phyloP scores from a whole-genome alignment of 2,329 filamentous ascomycete species.

The Hypoxylon sp. region DNA sequence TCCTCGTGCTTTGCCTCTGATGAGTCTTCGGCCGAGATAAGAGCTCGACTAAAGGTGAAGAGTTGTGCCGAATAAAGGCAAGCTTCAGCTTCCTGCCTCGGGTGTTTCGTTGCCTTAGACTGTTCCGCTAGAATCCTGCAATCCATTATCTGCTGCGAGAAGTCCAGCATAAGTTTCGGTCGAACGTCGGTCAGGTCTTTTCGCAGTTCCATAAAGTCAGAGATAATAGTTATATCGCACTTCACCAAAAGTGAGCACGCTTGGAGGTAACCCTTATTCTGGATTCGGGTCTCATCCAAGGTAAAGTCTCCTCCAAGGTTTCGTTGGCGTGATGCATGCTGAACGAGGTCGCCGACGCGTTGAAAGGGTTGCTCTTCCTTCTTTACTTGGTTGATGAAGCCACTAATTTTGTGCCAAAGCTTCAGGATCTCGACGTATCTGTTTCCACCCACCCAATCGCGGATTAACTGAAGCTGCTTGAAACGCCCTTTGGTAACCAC shows the following conservation, averaged over 20 bases:
- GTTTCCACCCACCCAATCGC: conserved; percentile 33
- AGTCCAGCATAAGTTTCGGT: conserved; percentile 44
- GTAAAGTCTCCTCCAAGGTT: conserved; percentile 47
- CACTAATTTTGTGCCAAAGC: conserved; percentile 38
- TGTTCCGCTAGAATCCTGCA: conserved; percentile 56
- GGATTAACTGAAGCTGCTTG: conserved; percentile 35
- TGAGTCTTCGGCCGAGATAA: conserved; percentile 12
- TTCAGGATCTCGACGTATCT: conserved; percentile 44
- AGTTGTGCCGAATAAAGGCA: conserved; percentile 63
- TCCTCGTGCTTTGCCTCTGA: background rate
- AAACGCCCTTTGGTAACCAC: conserved; percentile 18
- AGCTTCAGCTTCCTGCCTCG: conserved; percentile 62
- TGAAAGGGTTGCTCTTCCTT: conserved; percentile 63
- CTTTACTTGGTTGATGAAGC: conserved; percentile 49
- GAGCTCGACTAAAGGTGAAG: conserved; percentile 56
- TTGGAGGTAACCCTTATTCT: conserved; percentile 55
- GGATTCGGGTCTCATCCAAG: conserved; percentile 53
- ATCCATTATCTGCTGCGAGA: conserved; percentile 51
- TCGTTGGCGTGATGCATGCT: conserved; percentile 53
- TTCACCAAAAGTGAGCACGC: conserved; percentile 59
- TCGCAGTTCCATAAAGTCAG: conserved; percentile 51
- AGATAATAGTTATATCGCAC: conserved; percentile 61
- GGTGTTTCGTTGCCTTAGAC: conserved; percentile 52
- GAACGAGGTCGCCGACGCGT: conserved; percentile 59
- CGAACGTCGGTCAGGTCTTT: conserved; percentile 21